Base-by-base conservation (phyloP, 1,284 basidiomycete genomes). In the Melampsora larici-populina region DNA sequence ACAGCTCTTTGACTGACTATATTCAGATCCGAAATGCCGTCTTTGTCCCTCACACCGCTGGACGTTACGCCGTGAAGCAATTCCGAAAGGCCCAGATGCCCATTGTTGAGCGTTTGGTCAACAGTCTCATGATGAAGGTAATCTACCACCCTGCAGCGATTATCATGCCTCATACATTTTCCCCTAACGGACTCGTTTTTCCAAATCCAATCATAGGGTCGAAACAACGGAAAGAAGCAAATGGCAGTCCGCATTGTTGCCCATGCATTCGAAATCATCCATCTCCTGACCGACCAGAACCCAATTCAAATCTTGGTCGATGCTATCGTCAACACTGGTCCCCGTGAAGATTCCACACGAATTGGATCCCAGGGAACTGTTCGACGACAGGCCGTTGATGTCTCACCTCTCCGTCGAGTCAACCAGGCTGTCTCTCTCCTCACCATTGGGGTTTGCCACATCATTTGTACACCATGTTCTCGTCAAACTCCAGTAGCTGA, bases 31-130 rank as follows among this genome's bases (percentile, higher is more conserved):
- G 94, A 85, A 95, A 98, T 86, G 91, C 95, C 79, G 95, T 98
- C 85, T 98, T 94, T 88, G 72, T 67, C 46, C 83, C 96, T 80
- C 96, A 99, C 89, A 99, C 97, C 80, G 95, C 96, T 82, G 97
- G 97, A 82, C 94, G 97, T 86, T 99, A 98, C 86, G 93, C 95
- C 85, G 94, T 94, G 89, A 98, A 98, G 89, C 94, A 97, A 86
- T 99, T 99, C 91, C 97, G 96, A 89, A 99, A 99, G 91, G 94
- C 94, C 26, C 93, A 97, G 87, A 99, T 99, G 96, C 97, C 97
- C 84, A 97, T 99, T 85, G 97, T 99, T 83, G 96, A 99, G 88
- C 94, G 96, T 84, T 89, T 99, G 82, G 96, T 99, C 81, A 96
- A 98, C 89, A 92, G 92, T 93, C 94, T 84, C 83, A 90, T 86